Percentiles rank a stretch among this genome's conserved stretches.
phyloP scores from a whole-genome alignment of 2,329 filamentous ascomycete species.

The Ilyonectria destructans region DNA sequence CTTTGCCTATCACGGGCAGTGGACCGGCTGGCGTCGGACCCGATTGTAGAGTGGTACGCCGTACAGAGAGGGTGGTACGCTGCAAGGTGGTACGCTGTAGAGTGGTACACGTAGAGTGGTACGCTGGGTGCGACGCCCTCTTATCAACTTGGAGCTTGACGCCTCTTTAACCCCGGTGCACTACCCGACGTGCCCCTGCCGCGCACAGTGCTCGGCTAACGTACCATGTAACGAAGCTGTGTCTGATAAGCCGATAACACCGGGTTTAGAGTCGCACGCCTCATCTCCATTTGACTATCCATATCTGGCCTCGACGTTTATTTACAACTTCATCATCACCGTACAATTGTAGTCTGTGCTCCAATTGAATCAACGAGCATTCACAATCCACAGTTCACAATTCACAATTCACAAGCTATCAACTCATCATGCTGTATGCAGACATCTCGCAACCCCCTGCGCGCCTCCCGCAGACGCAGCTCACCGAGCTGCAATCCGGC shows the following conservation, averaged over 20 bases:
- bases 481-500: conserved; percentile 34
- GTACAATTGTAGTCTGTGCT: not conserved
- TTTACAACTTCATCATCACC: not conserved
- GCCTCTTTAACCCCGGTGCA: conserved; percentile 7
- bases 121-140: not conserved
- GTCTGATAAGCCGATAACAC: not conserved
- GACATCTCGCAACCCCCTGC: conserved; percentile 48
- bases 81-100: not conserved
- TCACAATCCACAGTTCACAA: no score
- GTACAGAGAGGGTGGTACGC: not conserved
- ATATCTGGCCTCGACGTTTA: conserved; percentile 12
- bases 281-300: conserved; percentile 16
- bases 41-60: conserved; percentile 7
- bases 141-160: not conserved
- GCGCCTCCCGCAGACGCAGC: conserved; percentile 45
- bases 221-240: not conserved
- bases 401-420: not conserved
- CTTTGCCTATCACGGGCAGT: conserved; percentile 17
- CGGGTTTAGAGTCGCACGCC: conserved; percentile 1
- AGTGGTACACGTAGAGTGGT: conserved; percentile 14
- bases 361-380: not conserved
- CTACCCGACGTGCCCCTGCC: conserved; percentile 20
- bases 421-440: conserved; percentile 39
- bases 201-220: conserved; percentile 10
- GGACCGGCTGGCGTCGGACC: not conserved